Conservation (phyloP, 2,329 filamentous ascomycete species). For the Exserohilum turcica region DNA sequence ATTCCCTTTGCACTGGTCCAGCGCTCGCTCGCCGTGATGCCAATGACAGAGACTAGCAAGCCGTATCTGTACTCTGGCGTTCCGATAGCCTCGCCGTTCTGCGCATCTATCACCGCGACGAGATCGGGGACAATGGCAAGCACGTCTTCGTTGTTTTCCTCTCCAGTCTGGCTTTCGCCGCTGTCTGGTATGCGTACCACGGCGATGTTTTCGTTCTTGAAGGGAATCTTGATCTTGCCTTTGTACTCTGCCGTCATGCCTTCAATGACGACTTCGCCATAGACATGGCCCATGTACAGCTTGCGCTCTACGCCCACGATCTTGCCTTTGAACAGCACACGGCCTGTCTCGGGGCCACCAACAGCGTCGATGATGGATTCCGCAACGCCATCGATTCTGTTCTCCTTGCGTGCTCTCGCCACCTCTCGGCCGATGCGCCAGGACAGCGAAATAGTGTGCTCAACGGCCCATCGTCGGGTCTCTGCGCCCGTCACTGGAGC, state of each 20-base stretch:
- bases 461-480: slow-evolving; percentile 47
- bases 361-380: slow-evolving; percentile 51
- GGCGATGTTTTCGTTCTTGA: slow-evolving; percentile 77
- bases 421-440: slow-evolving; percentile 49
- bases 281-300: slow-evolving; percentile 50
- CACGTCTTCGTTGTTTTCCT: slow-evolving; percentile 48
- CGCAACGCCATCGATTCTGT: slow-evolving; percentile 45
- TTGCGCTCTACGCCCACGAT: slow-evolving; percentile 52
- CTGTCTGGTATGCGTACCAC: slow-evolving; percentile 49
- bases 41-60: slow-evolving; percentile 58
- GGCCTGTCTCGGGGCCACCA: slow-evolving; percentile 45
- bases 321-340: slow-evolving; percentile 53
- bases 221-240: slow-evolving; percentile 67
- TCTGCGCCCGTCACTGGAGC: slow-evolving; percentile 47
- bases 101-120: slow-evolving; percentile 56
- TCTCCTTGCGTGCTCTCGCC: slow-evolving; percentile 40
- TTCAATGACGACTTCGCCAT: slow-evolving; percentile 51
- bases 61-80: slow-evolving; percentile 63
- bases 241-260: slow-evolving; percentile 30
- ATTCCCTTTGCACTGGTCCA: slow-evolving; percentile 59
- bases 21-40: slow-evolving; percentile 59
- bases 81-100: slow-evolving; percentile 57
- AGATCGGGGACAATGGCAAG: slow-evolving; percentile 58
- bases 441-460: slow-evolving; percentile 47
- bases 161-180: slow-evolving; percentile 29